Conservation (phyloP, 2,329 filamentous ascomycete species). For the Colletotrichum coccodes region DNA sequence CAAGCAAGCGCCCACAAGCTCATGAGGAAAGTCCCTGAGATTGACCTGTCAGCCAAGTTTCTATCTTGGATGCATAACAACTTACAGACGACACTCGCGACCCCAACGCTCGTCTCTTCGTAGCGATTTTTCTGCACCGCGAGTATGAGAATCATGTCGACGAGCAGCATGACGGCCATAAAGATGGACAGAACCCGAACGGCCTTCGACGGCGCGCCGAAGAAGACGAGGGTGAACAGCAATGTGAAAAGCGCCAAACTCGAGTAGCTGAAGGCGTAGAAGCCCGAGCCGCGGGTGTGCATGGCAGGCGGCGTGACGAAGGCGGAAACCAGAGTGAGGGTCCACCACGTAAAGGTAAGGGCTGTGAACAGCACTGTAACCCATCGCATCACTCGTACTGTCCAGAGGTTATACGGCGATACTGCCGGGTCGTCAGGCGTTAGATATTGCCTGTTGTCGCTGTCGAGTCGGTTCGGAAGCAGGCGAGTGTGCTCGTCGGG, state of each 20-base stretch:
- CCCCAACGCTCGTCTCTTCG: conserved; percentile 94
- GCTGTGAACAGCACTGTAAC: conserved; percentile 80
- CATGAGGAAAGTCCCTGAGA: conserved; percentile 76
- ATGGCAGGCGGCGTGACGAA: conserved; percentile 92
- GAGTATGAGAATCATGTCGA: conserved; percentile 84
- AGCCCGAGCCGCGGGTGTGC: conserved; percentile 88
- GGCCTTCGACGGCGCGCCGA: conserved; percentile 82
- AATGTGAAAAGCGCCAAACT: conserved; percentile 82
- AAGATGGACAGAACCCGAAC: conserved; percentile 79
- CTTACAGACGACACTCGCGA: conserved; percentile 78
- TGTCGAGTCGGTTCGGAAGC: conserved; percentile 74
- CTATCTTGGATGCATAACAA: conserved; percentile 5
- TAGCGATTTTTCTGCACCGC: conserved; percentile 78
- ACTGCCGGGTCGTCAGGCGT: conserved; percentile 62
- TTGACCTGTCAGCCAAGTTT: background rate
- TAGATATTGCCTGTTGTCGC: conserved; percentile 43
- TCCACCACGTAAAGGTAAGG: conserved; percentile 91
- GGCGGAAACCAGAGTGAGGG: conserved; percentile 84
- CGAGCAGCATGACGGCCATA: conserved; percentile 72
- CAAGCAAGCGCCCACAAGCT: conserved; percentile 81
- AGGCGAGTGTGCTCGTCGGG: conserved; percentile 71
- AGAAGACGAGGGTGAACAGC: conserved; percentile 84
- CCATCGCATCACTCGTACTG: conserved; percentile 82
- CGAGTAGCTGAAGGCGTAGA: conserved; percentile 87
- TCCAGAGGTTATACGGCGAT: conserved; percentile 95